These are phyloP conservation scores for Phallus indusiatus DNA, from an alignment of 768 basidiomycete genomes.

Conservation along the genomic window DNA sequence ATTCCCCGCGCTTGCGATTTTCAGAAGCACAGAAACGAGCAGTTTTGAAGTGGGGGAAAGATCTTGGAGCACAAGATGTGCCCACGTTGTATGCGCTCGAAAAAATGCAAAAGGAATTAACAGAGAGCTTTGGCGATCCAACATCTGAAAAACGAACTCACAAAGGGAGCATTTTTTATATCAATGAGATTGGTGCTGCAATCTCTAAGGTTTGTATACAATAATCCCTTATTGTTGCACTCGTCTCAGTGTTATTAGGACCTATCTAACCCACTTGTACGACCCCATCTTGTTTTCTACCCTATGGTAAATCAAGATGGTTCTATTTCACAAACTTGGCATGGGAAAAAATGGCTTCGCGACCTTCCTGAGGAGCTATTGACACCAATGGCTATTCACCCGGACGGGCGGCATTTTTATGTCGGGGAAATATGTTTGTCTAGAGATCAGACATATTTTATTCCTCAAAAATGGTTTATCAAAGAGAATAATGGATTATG, in stretches of 20 bases:
- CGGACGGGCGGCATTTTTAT: constrained; percentile 15
- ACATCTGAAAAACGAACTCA: constrained; percentile 14
- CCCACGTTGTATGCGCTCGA: neutral
- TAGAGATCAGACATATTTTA: constrained; percentile 11
- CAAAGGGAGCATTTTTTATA: constrained; percentile 22
- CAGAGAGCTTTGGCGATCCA: constrained; percentile 20
- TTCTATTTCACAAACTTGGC: constrained; percentile 19
- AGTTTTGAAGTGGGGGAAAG: neutral
- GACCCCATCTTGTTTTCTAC: constrained; percentile 19
- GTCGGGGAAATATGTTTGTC: constrained; percentile 16
- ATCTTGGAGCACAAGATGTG: constrained; percentile 1
- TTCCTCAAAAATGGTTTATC: constrained; percentile 13
- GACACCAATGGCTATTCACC: constrained; percentile 17
- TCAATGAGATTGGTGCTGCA: constrained; percentile 14
- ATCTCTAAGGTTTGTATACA: constrained; percentile 17
- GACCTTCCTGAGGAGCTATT: constrained; percentile 19
- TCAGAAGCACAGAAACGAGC: constrained; percentile 2
- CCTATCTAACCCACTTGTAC: constrained; percentile 18
- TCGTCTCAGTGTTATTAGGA: constrained; percentile 14
- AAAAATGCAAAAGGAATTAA: neutral
- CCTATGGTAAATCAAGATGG: constrained; percentile 19
- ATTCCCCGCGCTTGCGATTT: constrained; percentile 7
- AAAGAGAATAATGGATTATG: neutral
- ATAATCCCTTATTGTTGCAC: neutral
- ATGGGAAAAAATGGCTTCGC: constrained; percentile 21